Conservation (phyloP, 352 stramenopile genomes). For the Aphanomyces stellatus region DNA sequence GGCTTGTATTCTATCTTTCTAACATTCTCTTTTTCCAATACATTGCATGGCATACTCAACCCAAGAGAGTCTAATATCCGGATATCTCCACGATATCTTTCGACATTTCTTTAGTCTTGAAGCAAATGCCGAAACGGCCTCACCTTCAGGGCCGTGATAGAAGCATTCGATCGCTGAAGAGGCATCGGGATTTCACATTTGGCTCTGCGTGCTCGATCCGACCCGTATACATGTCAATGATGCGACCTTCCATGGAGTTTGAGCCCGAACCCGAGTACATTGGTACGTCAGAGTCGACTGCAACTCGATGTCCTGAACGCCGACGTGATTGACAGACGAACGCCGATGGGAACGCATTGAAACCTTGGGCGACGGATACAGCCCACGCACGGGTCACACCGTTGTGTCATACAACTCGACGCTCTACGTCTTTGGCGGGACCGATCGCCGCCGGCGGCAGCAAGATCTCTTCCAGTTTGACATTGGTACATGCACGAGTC, state of each 20-base stretch:
- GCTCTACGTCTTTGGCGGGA: slow-evolving; percentile 83
- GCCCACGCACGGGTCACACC: slow-evolving; percentile 74
- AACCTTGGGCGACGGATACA: slow-evolving; percentile 70
- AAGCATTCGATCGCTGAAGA: not conserved
- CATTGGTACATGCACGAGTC: slow-evolving; percentile 31
- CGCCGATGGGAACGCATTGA: slow-evolving; percentile 68
- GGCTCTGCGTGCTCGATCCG: too few species aligned
- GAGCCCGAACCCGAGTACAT: slow-evolving; percentile 20
- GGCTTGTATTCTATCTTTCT: not conserved
- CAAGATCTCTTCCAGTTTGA: slow-evolving; percentile 84
- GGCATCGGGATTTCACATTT: slow-evolving; percentile 5
- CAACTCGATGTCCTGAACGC: not conserved
- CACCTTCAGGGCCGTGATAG: not conserved
- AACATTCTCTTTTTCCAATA: not conserved
- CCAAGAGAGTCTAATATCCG: not conserved
- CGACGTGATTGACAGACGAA: slow-evolving; percentile 34
- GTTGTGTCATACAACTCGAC: slow-evolving; percentile 49
- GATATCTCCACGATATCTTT: not conserved
- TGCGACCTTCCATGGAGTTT: not conserved
- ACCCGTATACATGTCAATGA: too few species aligned
- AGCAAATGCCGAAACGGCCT: not conserved
- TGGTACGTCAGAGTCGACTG: not conserved
- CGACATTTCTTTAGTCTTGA: not conserved
- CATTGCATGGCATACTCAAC: not conserved
- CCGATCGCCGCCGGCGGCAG: slow-evolving; percentile 62